phyloP scores from a whole-genome alignment of 2,329 filamentous ascomycete species.

The Aspergillus sojae region DNA sequence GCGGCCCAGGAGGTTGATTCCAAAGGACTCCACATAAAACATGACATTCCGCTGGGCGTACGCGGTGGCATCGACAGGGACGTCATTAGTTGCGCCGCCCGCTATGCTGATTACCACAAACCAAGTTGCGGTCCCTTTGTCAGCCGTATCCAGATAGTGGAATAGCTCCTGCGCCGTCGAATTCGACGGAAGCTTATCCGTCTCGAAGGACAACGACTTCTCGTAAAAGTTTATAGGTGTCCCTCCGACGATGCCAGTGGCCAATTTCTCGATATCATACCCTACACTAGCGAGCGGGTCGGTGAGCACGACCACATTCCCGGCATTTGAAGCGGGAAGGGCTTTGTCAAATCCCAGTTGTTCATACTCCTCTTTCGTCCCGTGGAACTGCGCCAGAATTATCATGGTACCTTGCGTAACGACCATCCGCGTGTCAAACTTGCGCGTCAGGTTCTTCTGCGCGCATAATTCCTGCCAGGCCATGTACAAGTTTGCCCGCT shows the following conservation, averaged over 20 bases:
- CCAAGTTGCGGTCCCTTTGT: no score
- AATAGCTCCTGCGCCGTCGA: no score
- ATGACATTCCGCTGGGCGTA: no score
- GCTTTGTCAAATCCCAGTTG: conserved; percentile 34
- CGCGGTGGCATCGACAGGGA: no score
- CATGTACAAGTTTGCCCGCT: conserved; percentile 55
- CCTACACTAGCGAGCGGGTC: conserved; percentile 33
- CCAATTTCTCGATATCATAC: conserved; percentile 30
- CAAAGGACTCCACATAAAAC: no score
- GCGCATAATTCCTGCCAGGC: conserved; percentile 62
- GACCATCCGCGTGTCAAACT: conserved; percentile 61
- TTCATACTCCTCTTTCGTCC: conserved; percentile 59
- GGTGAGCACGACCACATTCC: conserved; percentile 27
- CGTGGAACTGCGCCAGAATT: conserved; percentile 60
- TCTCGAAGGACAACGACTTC: background rate
- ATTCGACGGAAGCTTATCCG: no score
- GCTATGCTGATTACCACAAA: no score
- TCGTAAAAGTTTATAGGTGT: background rate
- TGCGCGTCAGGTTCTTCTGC: conserved; percentile 59
- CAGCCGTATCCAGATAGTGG: no score
- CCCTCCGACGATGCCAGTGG: conserved; percentile 55
- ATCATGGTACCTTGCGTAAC: conserved; percentile 54
- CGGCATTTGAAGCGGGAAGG: conserved; percentile 26
- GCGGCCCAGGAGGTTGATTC: no score
- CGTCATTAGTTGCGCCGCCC: no score